phyloP scores from a whole-genome alignment of 2,329 filamentous ascomycete species.

The Clonostachys rhizophaga region DNA sequence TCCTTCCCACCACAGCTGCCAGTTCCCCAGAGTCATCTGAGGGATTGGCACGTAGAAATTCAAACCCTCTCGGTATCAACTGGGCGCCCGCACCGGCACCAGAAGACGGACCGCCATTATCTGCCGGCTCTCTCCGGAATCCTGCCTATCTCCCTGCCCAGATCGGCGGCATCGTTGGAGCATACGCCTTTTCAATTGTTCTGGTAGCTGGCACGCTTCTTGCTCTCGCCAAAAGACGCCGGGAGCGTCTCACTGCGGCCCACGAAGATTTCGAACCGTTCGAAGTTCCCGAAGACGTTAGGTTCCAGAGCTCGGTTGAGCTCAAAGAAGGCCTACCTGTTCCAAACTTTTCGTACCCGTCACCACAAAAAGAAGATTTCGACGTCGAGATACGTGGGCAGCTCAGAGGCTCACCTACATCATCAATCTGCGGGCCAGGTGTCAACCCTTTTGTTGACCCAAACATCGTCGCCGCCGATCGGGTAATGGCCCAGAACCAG shows the following conservation, averaged over 20 bases:
- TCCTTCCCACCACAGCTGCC: not conserved
- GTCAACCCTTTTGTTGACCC: slow-evolving; percentile 73
- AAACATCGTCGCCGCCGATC: slow-evolving; percentile 69
- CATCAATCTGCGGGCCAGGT: slow-evolving; percentile 44
- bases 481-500: slow-evolving; percentile 70
- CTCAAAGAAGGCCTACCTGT: slow-evolving; percentile 13
- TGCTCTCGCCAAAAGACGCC: slow-evolving; percentile 50
- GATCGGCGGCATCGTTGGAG: slow-evolving; percentile 77
- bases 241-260: slow-evolving; percentile 44
- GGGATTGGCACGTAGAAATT: slow-evolving; percentile 12
- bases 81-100: slow-evolving; percentile 45
- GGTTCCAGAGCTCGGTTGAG: slow-evolving; percentile 10
- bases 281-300: slow-evolving; percentile 3
- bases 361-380: slow-evolving; percentile 29
- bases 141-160: slow-evolving; percentile 69
- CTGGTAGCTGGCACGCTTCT: slow-evolving; percentile 66
- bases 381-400: slow-evolving; percentile 7
- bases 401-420: slow-evolving; percentile 28
- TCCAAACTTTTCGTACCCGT: slow-evolving; percentile 48
- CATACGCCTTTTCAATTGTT: slow-evolving; percentile 75
- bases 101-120: slow-evolving; percentile 55
- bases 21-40: not conserved
- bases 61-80: slow-evolving; percentile 36
- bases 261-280: slow-evolving; percentile 44
- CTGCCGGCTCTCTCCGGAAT: slow-evolving; percentile 55